Evolutionary conservation across 345 rosid species (phyloP), one percentile per base, ranked within the genome.

Genomic region (Turritis glabra): DNA sequence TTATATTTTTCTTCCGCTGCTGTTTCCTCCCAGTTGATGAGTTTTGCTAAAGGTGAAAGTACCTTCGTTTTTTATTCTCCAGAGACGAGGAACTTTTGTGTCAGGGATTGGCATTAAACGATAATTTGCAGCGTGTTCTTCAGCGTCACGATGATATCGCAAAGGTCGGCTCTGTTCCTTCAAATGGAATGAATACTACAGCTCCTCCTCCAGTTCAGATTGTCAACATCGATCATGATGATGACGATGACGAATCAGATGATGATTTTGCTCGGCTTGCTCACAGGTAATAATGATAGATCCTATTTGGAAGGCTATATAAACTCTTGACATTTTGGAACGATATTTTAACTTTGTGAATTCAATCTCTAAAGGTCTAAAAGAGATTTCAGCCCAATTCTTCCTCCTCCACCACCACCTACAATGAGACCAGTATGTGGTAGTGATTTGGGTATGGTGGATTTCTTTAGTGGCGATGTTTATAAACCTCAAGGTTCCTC

Each of bases 51-150:
- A 65, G 53, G 73, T 86, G 65, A 78, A 50, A 57, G 55, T 54
- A 41, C 12, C 11, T 70, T 69, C 15, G 19, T 44, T 18, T 64
- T 33, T 12, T 18, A 23, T 35, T 57, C 55, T 82, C 66, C 81
- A 95, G 98, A 50, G 91, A 95, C 4, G 99, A 90, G 89, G 88
- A 71, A 47, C 90, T 90, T 80, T 79, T 95, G 8, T 83, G 77
- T 78, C 98, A 87, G 78, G 99, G 94, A 52, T 83, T 95, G 72
- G 88, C 91, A 76, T 83, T 92, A 77, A 92, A 95, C 68, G 97
- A 95, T 76, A 82, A 47, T 79, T 77, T 95, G 84, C 99, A 95
- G 87, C 92, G 88, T 64, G 97, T 84, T 53, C 87, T 95, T 80
- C 44, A 77, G 58, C 85, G 69, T 63, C 90, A 95, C 44, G 99